Evolutionary conservation across 495 filamentous ascomycete genomes (phyloP).

Genomic region (Recurvomyces mirabilis): DNA sequence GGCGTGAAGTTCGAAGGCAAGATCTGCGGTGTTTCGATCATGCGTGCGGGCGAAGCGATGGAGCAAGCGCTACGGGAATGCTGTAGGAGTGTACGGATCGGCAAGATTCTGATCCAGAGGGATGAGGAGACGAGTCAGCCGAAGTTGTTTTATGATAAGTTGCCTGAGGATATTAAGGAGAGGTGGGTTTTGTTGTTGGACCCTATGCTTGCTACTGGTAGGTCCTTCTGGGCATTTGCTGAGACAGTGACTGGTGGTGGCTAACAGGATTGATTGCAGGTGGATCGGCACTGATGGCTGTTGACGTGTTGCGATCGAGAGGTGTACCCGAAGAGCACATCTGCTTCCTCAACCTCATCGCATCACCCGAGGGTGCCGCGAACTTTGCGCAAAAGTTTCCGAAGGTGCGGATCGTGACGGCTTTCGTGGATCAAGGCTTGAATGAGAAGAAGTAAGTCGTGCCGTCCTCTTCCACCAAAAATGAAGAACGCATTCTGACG

Average conservation of each 20-base stretch:
- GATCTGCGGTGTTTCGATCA: constrained; percentile 96
- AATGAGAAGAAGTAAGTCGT: constrained; percentile 85
- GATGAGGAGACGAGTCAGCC: constrained; percentile 91
- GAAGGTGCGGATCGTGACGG: constrained; percentile 87
- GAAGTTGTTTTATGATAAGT: constrained; percentile 91
- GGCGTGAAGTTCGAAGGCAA: constrained; percentile 94
- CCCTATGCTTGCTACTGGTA: constrained; percentile 98
- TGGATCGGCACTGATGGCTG: constrained; percentile 91
- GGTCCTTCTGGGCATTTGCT: constrained; percentile 31
- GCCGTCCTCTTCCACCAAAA: neutral
- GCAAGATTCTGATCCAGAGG: constrained; percentile 94
- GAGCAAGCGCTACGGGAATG: constrained; percentile 94
- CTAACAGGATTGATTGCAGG: constrained; percentile 41
- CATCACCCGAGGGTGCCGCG: constrained; percentile 80
- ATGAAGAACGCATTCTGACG: constrained; percentile 18
- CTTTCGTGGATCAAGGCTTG: constrained; percentile 88
- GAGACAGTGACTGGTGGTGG: constrained; percentile 2
- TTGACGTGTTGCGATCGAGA: constrained; percentile 75
- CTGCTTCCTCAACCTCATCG: constrained; percentile 90
- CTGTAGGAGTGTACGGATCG: constrained; percentile 90
- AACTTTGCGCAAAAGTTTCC: constrained; percentile 87
- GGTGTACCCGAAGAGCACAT: constrained; percentile 94
- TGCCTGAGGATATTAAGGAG: constrained; percentile 83
- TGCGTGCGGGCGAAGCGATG: constrained; percentile 97
- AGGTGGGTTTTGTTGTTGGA: constrained; percentile 93